These are phyloP conservation scores for Quercus berberidifolia DNA, from an alignment of 306 rosid species.

Conservation along the genomic window DNA sequence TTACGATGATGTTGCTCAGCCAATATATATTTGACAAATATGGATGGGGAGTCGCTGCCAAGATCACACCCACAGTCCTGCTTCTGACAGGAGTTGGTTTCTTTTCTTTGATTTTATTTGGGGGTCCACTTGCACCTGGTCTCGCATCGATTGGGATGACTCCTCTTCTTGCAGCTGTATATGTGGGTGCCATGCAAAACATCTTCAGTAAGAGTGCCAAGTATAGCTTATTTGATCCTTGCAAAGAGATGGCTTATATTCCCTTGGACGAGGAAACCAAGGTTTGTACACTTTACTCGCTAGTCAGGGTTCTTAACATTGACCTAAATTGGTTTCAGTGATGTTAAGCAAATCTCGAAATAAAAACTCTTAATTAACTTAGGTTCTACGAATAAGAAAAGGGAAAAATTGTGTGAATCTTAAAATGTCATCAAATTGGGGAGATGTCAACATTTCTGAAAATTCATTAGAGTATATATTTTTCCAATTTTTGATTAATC, in stretches of 20 bases:
- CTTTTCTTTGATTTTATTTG: constrained; percentile 81
- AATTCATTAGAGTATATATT: neutral
- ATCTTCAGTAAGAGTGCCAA: constrained; percentile 99
- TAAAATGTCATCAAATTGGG: neutral
- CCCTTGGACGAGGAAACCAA: constrained; percentile 98
- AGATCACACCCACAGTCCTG: constrained; percentile 84
- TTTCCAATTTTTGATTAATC: neutral
- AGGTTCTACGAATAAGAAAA: neutral
- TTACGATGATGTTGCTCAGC: constrained; percentile 87
- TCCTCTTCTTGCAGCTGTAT: constrained; percentile 98
- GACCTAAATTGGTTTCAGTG: neutral
- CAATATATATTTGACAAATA: constrained; percentile 77
- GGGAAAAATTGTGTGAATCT: neutral
- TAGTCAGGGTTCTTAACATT: neutral
- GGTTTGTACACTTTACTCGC: constrained; percentile 40
- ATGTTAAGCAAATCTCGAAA: neutral
- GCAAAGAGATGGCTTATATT: constrained; percentile 99
- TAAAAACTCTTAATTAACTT: neutral
- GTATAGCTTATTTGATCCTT: constrained; percentile 95
- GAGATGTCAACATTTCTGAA: neutral
- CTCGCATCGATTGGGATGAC: constrained; percentile 75
- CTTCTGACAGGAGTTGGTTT: constrained; percentile 88
- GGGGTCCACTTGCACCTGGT: constrained; percentile 66
- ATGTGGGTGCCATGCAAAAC: constrained; percentile 99
- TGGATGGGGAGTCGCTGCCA: constrained; percentile 98